Evolutionary conservation across 768 basidiomycete species (phyloP), one percentile per base, ranked within the genome.

Genomic region (Strobilomyces dryophilus): DNA sequence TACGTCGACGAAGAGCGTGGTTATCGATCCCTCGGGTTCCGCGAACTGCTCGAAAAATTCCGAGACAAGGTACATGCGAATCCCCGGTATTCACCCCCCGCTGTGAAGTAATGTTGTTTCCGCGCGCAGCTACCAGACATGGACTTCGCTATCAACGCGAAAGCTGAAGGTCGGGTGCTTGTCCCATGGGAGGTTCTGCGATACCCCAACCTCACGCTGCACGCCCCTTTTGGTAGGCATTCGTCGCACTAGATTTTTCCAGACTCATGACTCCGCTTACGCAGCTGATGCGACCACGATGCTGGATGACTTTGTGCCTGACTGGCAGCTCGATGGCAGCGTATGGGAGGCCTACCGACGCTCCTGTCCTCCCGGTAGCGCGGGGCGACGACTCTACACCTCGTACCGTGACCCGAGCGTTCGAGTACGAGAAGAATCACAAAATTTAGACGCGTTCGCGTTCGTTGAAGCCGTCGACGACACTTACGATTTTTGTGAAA

Each of bases 321-420:
- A 95, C 69, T 99, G 97, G 97, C 73, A 74, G 29, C 83, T 84
- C 11, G 75, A 84, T 42, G 92, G 95, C 4, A 87, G 74, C 45
- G 89, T 97, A 44, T 98, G 97, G 97, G 93, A 98, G 53, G 84
- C 92, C 0, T 97, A 85, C 77, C 83, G 95, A 14, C 82, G 92
- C n/a, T 92, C 94, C 0, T 99, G 97, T 67, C 73, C 81, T 18
- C 92, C 93, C 1, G 66, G 78, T 8, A 82, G 87, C 8, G 76
- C 85, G 31, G 92, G 95, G 1, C 84, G 97, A 4, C 84, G 87
- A 21, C 78, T 98, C 12, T 91, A 89, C 68, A 82, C 82, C 35
- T 90, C 93, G 2, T 76, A 88, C 10, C 84, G 92, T 36, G 73
- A 79, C 41, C 65, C 74, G 4, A 76, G 64, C 26, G 45, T 62